Evolutionary conservation across 768 basidiomycete species (phyloP).

Genomic region (Xerocomus spinulosus): DNA sequence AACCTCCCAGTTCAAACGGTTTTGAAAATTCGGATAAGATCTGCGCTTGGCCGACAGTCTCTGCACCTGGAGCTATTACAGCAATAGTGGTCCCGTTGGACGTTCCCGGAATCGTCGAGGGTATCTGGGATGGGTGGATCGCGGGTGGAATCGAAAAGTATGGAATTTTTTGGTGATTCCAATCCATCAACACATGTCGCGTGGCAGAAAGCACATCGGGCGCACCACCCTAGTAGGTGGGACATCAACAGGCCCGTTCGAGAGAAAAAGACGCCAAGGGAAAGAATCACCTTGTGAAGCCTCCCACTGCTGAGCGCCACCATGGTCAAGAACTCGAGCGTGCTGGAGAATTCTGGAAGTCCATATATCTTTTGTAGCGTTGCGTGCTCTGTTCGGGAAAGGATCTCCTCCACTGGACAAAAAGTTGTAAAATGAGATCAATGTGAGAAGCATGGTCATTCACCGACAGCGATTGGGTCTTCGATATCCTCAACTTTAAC

Average conservation of each 20-base stretch:
- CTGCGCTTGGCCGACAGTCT: conserved; percentile 75
- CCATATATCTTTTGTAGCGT: conserved; percentile 84
- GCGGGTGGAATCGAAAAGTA: conserved; percentile 79
- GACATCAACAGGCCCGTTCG: neutral
- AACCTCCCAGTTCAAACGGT: conserved; percentile 75
- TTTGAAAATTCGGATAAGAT: conserved; percentile 67
- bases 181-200: conserved; percentile 78
- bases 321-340: conserved; percentile 87
- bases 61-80: conserved; percentile 65
- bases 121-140: conserved; percentile 73
- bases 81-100: conserved; percentile 33
- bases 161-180: conserved; percentile 95
- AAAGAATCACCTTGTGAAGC: conserved; percentile 62
- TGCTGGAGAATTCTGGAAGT: conserved; percentile 67
- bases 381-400: conserved; percentile 61
- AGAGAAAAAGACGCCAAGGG: neutral
- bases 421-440: neutral
- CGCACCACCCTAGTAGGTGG: conserved; percentile 65
- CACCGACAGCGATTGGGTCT: conserved; percentile 87
- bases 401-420: conserved; percentile 76
- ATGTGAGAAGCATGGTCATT: conserved; percentile 20
- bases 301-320: conserved; percentile 78
- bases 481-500: conserved; percentile 87
- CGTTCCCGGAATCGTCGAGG: conserved; percentile 33
- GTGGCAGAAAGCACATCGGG: conserved; percentile 84